Percentiles rank a stretch among this genome's conserved stretches.
Conservation (phyloP, 2,329 filamentous ascomycete species). For the Epichloe hybrida region DNA sequence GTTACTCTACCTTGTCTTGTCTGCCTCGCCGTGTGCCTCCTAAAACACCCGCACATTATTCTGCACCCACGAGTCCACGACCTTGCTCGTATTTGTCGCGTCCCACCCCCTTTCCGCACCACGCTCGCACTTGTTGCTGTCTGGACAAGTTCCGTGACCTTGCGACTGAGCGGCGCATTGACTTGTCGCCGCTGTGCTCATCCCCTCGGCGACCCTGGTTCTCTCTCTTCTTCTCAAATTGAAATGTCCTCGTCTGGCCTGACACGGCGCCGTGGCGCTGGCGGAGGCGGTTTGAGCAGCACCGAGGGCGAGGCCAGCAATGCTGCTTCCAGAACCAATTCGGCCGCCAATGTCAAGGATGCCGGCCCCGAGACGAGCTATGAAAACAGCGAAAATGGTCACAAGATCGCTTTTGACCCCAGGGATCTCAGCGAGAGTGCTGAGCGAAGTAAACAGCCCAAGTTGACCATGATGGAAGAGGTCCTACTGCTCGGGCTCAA, state of each 20-base stretch:
- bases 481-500: constrained; percentile 89
- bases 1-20: not conserved
- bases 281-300: constrained; percentile 42
- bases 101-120: not conserved
- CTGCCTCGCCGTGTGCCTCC: not conserved
- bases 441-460: constrained; percentile 94
- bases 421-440: constrained; percentile 94
- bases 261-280: constrained; percentile 56
- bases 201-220: not conserved
- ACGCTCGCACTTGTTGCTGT: not conserved
- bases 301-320: constrained; percentile 42
- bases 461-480: constrained; percentile 98
- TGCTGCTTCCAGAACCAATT: constrained; percentile 43
- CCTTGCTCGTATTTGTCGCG: not conserved
- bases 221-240: constrained; percentile 5
- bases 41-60: not conserved
- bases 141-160: not conserved
- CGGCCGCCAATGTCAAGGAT: constrained; percentile 39
- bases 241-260: constrained; percentile 35
- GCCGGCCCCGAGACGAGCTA: constrained; percentile 65
- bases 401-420: constrained; percentile 97
- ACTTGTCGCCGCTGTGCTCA: constrained; percentile 2
- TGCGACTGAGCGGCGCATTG: constrained; percentile 5
- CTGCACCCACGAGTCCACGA: not conserved
- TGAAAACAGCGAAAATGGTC: constrained; percentile 84